Percentiles rank a stretch among this genome's conserved stretches.
Evolutionary conservation across 495 filamentous ascomycete species (phyloP).

Genomic region (Xylaria acuta): DNA sequence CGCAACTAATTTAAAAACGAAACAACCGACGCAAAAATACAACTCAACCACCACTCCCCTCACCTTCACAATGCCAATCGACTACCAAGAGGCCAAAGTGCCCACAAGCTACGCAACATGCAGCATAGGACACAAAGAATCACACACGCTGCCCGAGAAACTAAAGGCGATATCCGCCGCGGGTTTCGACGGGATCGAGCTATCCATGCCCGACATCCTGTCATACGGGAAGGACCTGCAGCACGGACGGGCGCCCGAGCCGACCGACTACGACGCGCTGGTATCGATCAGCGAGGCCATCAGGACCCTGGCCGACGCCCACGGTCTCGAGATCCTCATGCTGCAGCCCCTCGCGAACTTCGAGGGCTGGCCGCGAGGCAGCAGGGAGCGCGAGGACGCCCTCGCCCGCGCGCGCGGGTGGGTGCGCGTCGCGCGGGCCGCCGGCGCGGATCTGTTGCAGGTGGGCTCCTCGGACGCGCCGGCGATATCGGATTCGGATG

Average conservation of each 20-base stretch:
- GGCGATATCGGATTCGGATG: constrained; percentile 52
- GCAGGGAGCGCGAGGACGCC: constrained; percentile 65
- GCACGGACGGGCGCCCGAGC: constrained; percentile 54
- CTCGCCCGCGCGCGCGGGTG: constrained; percentile 70
- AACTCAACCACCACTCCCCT: neutral
- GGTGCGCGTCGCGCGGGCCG: constrained; percentile 75
- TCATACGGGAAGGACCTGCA: constrained; percentile 61
- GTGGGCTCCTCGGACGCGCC: constrained; percentile 72
- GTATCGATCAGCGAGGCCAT: constrained; percentile 58
- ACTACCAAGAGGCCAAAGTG: constrained; percentile 45
- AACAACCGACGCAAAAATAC: neutral
- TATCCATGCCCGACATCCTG: constrained; percentile 78
- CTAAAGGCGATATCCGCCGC: constrained; percentile 70
- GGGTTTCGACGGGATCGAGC: constrained; percentile 74
- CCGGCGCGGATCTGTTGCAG: constrained; percentile 77
- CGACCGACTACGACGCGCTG: constrained; percentile 64
- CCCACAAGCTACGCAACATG: constrained; percentile 70
- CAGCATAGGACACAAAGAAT: constrained; percentile 60
- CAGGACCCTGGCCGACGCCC: constrained; percentile 56
- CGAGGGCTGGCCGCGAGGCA: constrained; percentile 73
- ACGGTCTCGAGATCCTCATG: constrained; percentile 69
- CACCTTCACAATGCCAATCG: constrained; percentile 34
- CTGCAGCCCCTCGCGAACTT: constrained; percentile 83
- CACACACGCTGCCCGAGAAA: constrained; percentile 66
- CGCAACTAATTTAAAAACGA: neutral